Conservation (phyloP, 495 filamentous ascomycete genomes). For the Lophium mytilinum region DNA sequence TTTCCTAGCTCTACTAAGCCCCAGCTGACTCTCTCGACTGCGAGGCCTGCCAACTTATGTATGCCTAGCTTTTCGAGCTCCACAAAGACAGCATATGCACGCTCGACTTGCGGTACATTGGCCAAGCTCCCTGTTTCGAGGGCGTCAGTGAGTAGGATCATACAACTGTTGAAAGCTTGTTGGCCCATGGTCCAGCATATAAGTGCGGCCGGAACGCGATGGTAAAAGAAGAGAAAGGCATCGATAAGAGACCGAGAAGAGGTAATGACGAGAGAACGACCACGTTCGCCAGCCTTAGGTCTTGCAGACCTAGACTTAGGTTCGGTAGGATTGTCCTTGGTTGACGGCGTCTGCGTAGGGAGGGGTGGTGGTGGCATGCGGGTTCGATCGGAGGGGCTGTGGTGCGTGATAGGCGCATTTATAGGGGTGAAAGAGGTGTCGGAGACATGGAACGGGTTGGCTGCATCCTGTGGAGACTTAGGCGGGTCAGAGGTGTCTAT, state of each 20-base stretch:
- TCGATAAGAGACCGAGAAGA: constrained; percentile 35
- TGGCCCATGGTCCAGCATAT: constrained; percentile 43
- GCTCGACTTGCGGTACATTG: constrained; percentile 30
- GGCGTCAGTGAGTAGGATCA: constrained; percentile 39
- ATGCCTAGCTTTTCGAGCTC: constrained; percentile 37
- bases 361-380: too few relatives aligned
- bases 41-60: constrained; percentile 38
- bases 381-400: not conserved
- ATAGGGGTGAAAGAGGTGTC: not conserved
- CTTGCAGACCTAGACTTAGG: too few relatives aligned
- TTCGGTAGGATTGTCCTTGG: too few relatives aligned
- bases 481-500: not conserved
- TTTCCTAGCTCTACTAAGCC: constrained; percentile 20
- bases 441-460: not conserved
- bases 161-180: constrained; percentile 43
- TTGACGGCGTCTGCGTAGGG: too few relatives aligned
- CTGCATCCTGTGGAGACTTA: not conserved
- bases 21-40: constrained; percentile 32
- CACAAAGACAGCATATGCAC: constrained; percentile 36
- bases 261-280: constrained; percentile 37
- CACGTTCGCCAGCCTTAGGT: constrained; percentile 16
- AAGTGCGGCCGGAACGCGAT: constrained; percentile 35
- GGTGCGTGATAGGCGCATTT: not conserved
- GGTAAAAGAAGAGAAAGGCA: constrained; percentile 40
- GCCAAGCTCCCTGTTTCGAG: constrained; percentile 36